phyloP scores from a whole-genome alignment of 805 yeast genomes.

The Candida loeiensis region DNA sequence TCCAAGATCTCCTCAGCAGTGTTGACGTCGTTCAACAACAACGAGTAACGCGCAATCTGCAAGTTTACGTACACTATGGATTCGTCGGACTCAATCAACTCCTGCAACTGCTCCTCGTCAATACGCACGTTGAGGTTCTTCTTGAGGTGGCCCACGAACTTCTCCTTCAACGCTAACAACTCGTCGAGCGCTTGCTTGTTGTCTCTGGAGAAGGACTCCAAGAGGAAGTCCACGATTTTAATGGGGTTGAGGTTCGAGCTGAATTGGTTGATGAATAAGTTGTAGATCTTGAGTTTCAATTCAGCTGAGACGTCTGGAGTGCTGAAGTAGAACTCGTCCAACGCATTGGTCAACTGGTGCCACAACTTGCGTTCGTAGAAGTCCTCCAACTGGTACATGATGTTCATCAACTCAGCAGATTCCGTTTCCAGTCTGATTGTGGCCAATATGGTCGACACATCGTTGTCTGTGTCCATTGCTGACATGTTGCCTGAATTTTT shows the following conservation, averaged over 20 bases:
- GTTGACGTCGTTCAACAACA: constrained; percentile 48
- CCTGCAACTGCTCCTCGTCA: constrained; percentile 22
- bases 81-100: constrained; percentile 49
- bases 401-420: constrained; percentile 52
- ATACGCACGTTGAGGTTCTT: constrained; percentile 28
- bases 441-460: constrained; percentile 46
- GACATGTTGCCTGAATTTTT: constrained; percentile 17
- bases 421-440: constrained; percentile 66
- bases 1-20: constrained; percentile 70
- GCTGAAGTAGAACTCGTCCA: constrained; percentile 54
- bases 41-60: constrained; percentile 71
- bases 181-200: constrained; percentile 29
- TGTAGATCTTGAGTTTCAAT: constrained; percentile 64
- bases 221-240: constrained; percentile 71
- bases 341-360: constrained; percentile 82
- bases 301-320: constrained; percentile 36
- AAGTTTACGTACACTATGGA: constrained; percentile 45
- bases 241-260: constrained; percentile 72
- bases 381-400: constrained; percentile 73
- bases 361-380: constrained; percentile 84
- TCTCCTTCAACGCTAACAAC: constrained; percentile 31
- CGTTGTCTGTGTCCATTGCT: constrained; percentile 40
- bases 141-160: constrained; percentile 24
- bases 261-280: constrained; percentile 65
- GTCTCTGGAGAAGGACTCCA: constrained; percentile 41